Conservation (phyloP, 768 basidiomycete species). For the Lentinula lateritia region DNA sequence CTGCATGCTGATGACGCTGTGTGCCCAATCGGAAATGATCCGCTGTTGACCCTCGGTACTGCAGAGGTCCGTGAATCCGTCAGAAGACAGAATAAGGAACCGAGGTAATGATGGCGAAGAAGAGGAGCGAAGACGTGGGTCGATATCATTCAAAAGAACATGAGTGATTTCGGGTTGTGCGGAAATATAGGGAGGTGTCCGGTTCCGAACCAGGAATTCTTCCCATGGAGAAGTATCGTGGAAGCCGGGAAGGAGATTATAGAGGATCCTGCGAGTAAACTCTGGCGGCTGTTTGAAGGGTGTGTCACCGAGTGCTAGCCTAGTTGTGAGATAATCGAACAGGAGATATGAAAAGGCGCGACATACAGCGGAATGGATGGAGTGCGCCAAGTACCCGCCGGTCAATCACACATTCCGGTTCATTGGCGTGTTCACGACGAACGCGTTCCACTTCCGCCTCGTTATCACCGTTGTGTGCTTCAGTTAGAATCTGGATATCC, state of each 20-base stretch:
- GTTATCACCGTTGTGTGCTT: slow-evolving; percentile 67
- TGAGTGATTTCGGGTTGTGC: slow-evolving; percentile 60
- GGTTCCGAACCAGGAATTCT: slow-evolving; percentile 56
- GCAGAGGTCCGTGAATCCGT: slow-evolving; percentile 63
- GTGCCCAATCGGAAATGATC: slow-evolving; percentile 50
- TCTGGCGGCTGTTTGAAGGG: slow-evolving; percentile 71
- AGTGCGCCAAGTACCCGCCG: slow-evolving; percentile 71
- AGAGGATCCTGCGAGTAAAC: slow-evolving; percentile 61
- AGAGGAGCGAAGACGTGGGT: slow-evolving; percentile 9
- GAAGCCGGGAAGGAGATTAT: slow-evolving; percentile 60
- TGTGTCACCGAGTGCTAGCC: slow-evolving; percentile 61
- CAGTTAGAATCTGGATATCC: slow-evolving; percentile 57
- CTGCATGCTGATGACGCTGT: slow-evolving; percentile 27
- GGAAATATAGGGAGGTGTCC: slow-evolving; percentile 62
- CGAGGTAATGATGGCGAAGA: slow-evolving; percentile 24
- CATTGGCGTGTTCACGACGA: slow-evolving; percentile 58
- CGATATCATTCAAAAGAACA: slow-evolving; percentile 32
- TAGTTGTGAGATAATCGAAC: neutral
- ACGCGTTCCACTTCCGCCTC: slow-evolving; percentile 61
- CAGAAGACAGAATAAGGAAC: slow-evolving; percentile 60
- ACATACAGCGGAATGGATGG: slow-evolving; percentile 70
- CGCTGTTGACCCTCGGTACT: slow-evolving; percentile 36
- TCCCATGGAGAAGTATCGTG: slow-evolving; percentile 61
- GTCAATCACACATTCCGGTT: slow-evolving; percentile 62
- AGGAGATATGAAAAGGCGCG: slow-evolving; percentile 1